Evolutionary conservation across 495 filamentous ascomycete species (phyloP), one percentile per base, ranked within the genome.

Genomic region (Sphaerosporella brunnea): DNA sequence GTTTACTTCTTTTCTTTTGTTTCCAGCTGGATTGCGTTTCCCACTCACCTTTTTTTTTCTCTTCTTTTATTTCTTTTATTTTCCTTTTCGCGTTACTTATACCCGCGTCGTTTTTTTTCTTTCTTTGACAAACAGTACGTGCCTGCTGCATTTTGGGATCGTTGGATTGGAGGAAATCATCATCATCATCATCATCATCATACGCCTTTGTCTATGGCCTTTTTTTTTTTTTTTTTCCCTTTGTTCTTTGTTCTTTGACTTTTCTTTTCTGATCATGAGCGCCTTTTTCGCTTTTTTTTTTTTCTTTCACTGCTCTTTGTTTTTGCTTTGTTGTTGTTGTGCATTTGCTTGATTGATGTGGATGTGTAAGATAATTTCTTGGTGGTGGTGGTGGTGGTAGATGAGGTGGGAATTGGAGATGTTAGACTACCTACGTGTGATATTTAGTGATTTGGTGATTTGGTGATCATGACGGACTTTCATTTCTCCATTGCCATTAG

Each of bases 191-290:
- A 32, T 7, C 28, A 5, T 32, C 28, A 5, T 32, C 13, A 32
- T 32, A 7, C 13, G 7, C 13, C 16, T 15, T 37, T 37, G 9
- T 37, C 7, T 18, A 9, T 37, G 4, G 8, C 16, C 35, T 44
- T 23, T 50, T 11, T 35, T 49, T 35, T 41, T 44, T 46, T 53
- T 50, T 37, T 8, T 44, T 41, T 39, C 26, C 46, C 2, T 43
- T 11, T 21, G 13, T 34, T 45, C 34, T 50, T 23, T 50, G 2
- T 46, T 46, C 10, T 42, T 23, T 10, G 39, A 11, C 5, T 19
- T 24, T 42, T 42, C 15, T 24, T 42, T 42, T 24, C 23, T 42
- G 20, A 5, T 42, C 4, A 4, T 21, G 3, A 21, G 20, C 15
- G 20, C 15, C 16, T 23, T 10, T 21, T 42, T 20, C 24, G 18